phyloP scores from a whole-genome alignment of 768 basidiomycete species.

The Dentipellis fragilis region DNA sequence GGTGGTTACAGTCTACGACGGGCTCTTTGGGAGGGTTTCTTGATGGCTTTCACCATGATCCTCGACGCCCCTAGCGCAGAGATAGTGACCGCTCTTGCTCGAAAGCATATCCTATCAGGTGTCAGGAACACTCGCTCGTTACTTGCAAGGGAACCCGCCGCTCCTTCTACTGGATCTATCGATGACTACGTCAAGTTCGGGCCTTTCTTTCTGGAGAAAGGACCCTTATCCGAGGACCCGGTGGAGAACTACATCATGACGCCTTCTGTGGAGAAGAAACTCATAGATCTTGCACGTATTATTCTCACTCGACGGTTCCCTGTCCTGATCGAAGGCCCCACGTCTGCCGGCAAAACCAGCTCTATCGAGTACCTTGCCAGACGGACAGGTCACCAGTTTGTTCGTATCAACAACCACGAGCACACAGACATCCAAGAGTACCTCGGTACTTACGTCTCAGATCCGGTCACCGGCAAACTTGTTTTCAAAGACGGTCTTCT shows the following conservation, averaged over 20 bases:
- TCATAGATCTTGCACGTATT: slow-evolving; percentile 91
- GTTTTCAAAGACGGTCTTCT: slow-evolving; percentile 92
- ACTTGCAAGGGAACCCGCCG: slow-evolving; percentile 55
- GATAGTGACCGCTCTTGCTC: slow-evolving; percentile 56
- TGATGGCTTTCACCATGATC: slow-evolving; percentile 98
- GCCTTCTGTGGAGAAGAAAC: slow-evolving; percentile 86
- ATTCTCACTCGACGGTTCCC: slow-evolving; percentile 84
- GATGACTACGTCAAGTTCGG: slow-evolving; percentile 75
- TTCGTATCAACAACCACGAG: slow-evolving; percentile 99
- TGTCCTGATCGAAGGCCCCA: slow-evolving; percentile 94
- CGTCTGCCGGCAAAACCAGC: slow-evolving; percentile 95
- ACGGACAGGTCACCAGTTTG: slow-evolving; percentile 87
- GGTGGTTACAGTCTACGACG: slow-evolving; percentile 70
- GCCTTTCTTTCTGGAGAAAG: slow-evolving; percentile 83
- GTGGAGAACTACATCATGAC: slow-evolving; percentile 88
- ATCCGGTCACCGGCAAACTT: slow-evolving; percentile 85
- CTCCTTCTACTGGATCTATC: slow-evolving; percentile 32
- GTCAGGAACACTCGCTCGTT: slow-evolving; percentile 75
- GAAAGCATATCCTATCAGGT: slow-evolving; percentile 67
- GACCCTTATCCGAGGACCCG: slow-evolving; percentile 51
- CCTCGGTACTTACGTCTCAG: slow-evolving; percentile 91
- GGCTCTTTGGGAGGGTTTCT: slow-evolving; percentile 89
- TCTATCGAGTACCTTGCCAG: slow-evolving; percentile 92
- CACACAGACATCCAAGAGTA: slow-evolving; percentile 99
- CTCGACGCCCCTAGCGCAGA: slow-evolving; percentile 66